phyloP scores from a whole-genome alignment of 2,329 filamentous ascomycete genomes.

The Colletotrichum echinochloae region DNA sequence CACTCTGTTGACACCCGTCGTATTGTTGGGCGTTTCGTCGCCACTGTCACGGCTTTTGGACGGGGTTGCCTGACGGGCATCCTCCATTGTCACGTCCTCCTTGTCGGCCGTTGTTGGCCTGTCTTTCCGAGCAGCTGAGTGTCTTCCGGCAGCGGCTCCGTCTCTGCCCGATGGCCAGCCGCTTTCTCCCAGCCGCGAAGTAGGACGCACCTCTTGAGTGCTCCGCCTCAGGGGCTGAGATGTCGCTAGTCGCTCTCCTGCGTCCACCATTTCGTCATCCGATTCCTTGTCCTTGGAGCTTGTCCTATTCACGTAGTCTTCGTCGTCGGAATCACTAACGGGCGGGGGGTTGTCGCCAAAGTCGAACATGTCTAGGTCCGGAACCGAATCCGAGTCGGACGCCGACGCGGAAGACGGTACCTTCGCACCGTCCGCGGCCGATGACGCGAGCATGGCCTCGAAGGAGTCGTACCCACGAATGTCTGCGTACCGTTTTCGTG shows the following conservation, averaged over 20 bases:
- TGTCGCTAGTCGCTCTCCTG: conserved; percentile 4
- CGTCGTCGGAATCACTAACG: conserved; percentile 35
- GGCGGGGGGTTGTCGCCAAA: conserved; percentile 43
- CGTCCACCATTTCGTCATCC: conserved; percentile 31
- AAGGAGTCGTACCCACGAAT: conserved; percentile 33
- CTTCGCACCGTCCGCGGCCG: neutral
- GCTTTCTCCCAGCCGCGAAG: conserved; percentile 16
- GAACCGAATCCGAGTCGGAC: conserved; percentile 27
- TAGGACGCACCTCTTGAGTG: conserved; percentile 38
- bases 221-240: conserved; percentile 28
- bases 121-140: conserved; percentile 29
- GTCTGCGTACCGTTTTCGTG: conserved; percentile 29
- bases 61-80: conserved; percentile 12
- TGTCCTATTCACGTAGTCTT: conserved; percentile 24
- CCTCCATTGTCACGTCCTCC: conserved; percentile 19
- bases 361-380: conserved; percentile 35
- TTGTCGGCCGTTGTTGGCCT: neutral
- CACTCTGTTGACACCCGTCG: neutral
- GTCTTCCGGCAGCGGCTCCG: conserved; percentile 31
- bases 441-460: conserved; percentile 30
- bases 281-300: neutral
- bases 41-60: neutral
- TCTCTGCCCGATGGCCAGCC: neutral
- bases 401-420: conserved; percentile 29
- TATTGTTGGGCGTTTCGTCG: neutral